These are phyloP conservation scores for Obba rivulosa DNA, from an alignment of 768 basidiomycete genomes.

Conservation along the genomic window DNA sequence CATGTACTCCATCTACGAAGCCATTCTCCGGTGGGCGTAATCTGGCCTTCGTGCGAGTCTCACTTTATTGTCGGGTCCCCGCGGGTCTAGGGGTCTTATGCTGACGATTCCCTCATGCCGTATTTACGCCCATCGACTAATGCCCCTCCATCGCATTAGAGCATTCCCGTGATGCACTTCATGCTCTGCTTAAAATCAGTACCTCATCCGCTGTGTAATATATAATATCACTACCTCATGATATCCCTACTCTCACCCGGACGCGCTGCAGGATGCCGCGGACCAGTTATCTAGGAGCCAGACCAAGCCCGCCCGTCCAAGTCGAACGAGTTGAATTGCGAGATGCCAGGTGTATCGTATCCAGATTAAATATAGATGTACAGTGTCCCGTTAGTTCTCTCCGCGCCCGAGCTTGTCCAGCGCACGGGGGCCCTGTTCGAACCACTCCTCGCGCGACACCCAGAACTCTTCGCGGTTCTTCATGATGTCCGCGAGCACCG, in stretches of 20 bases:
- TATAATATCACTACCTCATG: neutral
- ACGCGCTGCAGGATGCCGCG: too few species aligned
- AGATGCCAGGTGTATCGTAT: neutral
- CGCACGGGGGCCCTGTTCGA: slow-evolving; percentile 77
- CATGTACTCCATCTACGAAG: slow-evolving; percentile 96
- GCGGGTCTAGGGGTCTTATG: too few species aligned
- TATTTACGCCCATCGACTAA: neutral
- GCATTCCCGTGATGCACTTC: too few species aligned
- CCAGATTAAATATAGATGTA: neutral
- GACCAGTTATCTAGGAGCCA: too few species aligned
- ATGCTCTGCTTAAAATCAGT: neutral
- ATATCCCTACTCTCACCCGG: too few species aligned
- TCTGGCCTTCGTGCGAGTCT: neutral
- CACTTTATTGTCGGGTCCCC: too few species aligned
- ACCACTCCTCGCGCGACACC: slow-evolving; percentile 93
- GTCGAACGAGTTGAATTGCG: too few species aligned
- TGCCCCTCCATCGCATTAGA: neutral
- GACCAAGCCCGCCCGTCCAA: too few species aligned
- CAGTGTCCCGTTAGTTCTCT: slow-evolving; percentile 28
- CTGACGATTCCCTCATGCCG: neutral
- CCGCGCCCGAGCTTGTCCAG: slow-evolving; percentile 83
- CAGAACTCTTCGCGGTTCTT: slow-evolving; percentile 91
- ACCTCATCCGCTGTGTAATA: neutral
- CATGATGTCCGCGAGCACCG: slow-evolving; percentile 99
- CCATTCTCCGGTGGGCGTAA: slow-evolving; percentile 44